A percentile compares a stretch with the other conserved stretches of the same genome.
phyloP scores from a whole-genome alignment of 768 basidiomycete species.

The Mycena floridula region DNA sequence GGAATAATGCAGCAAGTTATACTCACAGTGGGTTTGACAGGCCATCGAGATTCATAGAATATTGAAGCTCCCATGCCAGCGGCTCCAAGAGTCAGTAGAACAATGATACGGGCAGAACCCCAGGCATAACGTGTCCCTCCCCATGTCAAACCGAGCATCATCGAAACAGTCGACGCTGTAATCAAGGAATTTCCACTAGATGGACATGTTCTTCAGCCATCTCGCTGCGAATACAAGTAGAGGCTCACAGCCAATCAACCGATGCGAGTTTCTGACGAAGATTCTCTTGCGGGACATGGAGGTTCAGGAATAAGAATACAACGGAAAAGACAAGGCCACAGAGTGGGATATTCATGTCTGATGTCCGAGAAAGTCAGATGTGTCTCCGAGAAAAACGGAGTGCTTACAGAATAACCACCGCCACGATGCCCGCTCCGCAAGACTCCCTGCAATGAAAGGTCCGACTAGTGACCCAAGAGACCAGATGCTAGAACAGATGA shows the following conservation, averaged over 20 bases:
- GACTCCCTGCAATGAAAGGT: slow-evolving; percentile 15
- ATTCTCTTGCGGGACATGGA: slow-evolving; percentile 3
- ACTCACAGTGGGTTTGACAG: neutral
- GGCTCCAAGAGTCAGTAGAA: neutral
- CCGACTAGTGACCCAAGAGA: slow-evolving; percentile 20
- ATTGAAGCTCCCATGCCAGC: neutral
- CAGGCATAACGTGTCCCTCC: neutral
- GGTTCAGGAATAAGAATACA: slow-evolving; percentile 2
- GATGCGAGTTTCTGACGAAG: slow-evolving; percentile 1
- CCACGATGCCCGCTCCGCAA: slow-evolving; percentile 15
- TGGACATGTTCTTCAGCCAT: neutral
- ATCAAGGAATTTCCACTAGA: neutral
- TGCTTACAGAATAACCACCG: slow-evolving; percentile 20
- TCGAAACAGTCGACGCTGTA: neutral
- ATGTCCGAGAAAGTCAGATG: neutral
- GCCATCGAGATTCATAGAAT: neutral
- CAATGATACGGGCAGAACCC: neutral
- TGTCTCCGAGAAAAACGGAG: neutral
- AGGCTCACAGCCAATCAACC: neutral
- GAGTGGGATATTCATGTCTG: slow-evolving; percentile 7
- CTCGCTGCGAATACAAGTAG: neutral
- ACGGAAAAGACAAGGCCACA: slow-evolving; percentile 8
- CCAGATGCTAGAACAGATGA: slow-evolving; percentile 14
- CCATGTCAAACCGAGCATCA: neutral
- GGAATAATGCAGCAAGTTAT: neutral